phyloP scores from a whole-genome alignment of 371 early-diverging fungal genomes.

The Apophysomyces elegans region DNA sequence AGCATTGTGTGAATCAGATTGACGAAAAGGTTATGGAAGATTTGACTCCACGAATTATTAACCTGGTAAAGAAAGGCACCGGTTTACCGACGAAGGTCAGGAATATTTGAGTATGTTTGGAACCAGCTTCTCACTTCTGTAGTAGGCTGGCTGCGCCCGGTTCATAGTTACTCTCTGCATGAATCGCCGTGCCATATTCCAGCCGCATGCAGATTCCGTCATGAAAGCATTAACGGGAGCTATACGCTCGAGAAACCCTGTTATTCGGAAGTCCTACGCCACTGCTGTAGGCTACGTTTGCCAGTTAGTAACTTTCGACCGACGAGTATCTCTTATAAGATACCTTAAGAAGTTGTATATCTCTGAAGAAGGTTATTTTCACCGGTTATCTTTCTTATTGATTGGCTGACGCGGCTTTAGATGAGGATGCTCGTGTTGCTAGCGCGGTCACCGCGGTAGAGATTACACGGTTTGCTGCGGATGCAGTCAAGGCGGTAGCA shows the following conservation, averaged over 20 bases:
- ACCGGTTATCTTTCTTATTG: no score
- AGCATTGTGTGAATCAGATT: conserved; percentile 76
- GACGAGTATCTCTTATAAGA: conserved; percentile 66
- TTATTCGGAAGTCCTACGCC: conserved; percentile 85
- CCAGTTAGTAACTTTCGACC: conserved; percentile 61
- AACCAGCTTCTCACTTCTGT: conserved; percentile 20
- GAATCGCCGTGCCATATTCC: conserved; percentile 62
- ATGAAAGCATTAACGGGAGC: conserved; percentile 80
- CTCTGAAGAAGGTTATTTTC: conserved; percentile 58
- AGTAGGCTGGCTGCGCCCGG: conserved; percentile 86
- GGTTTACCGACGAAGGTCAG: conserved; percentile 90
- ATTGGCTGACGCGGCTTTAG: conserved; percentile 29
- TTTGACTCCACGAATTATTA: conserved; percentile 68
- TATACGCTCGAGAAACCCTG: conserved; percentile 77
- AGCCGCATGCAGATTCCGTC: conserved; percentile 65
- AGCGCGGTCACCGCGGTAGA: conserved; percentile 77
- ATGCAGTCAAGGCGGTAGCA: conserved; percentile 63
- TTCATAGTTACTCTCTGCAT: conserved; percentile 79
- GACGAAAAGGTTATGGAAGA: conserved; percentile 69
- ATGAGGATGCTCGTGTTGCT: conserved; percentile 76
- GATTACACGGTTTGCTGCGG: conserved; percentile 77
- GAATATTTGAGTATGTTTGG: conserved; percentile 18
- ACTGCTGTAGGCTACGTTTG: conserved; percentile 84
- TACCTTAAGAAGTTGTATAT: conserved; percentile 76
- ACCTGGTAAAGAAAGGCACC: conserved; percentile 81